Conservation (phyloP, 768 basidiomycete species). For the Suillus ampliporus region DNA sequence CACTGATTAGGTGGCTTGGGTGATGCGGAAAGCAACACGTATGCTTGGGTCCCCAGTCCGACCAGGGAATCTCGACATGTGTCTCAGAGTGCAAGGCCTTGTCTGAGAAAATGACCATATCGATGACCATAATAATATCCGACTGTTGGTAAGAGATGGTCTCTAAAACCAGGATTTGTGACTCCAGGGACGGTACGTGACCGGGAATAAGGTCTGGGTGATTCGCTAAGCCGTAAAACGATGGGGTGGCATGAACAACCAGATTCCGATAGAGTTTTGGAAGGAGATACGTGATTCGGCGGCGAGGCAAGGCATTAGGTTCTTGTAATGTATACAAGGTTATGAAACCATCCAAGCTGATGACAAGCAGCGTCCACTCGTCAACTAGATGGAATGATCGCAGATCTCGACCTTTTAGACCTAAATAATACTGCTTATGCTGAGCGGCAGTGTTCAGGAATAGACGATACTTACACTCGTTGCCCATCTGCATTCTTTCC, state of each 20-base stretch:
- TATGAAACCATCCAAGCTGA: not conserved
- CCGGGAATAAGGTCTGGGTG: not conserved
- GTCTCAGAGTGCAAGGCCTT: not conserved
- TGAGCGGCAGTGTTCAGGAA: not conserved
- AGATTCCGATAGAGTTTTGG: too few relatives aligned
- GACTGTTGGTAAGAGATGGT: not conserved
- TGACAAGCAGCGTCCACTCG: not conserved
- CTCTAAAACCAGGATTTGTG: not conserved
- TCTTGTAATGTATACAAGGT: not conserved
- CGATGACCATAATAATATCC: not conserved
- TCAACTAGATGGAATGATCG: constrained; percentile 2
- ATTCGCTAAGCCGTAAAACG: not conserved
- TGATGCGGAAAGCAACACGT: constrained; percentile 4
- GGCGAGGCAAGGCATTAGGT: not conserved
- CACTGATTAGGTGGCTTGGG: constrained; percentile 3
- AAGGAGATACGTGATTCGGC: not conserved
- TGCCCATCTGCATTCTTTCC: not conserved
- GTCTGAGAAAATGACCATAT: not conserved
- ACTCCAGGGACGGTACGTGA: not conserved
- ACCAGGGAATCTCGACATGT: constrained; percentile 1
- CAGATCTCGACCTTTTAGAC: too few relatives aligned
- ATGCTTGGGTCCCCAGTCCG: not conserved
- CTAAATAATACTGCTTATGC: not conserved
- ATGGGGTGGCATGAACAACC: not conserved
- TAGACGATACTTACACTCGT: not conserved